Base-by-base conservation (phyloP, 768 basidiomycete genomes). In the Mycena latifolia region DNA sequence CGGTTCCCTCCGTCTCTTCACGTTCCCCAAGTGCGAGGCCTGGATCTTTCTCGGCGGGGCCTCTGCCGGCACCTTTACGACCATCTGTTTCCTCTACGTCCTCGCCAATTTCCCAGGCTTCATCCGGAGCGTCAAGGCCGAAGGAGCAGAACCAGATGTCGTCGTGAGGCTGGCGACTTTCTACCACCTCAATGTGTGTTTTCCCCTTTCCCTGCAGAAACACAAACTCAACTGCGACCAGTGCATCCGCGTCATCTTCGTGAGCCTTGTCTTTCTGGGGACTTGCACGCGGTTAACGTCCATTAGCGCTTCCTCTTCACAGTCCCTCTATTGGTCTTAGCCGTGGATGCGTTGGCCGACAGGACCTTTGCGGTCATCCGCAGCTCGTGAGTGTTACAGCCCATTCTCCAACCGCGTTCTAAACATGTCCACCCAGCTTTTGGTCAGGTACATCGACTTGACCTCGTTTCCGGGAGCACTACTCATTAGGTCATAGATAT, bases 21-120 rank as follows among this genome's bases (percentile, higher is more conserved):
- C 46, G 58, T 29, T 53, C 27, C 20, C 27, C n/a, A 63, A 94
- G 92, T 86, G 85, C 70, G 82, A 88, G 53, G 88, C 89, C 3
- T 94, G 88, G 84, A 91, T 92, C n/a, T 89, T 93, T 69, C 79
- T 94, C 2, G 84, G 87, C 24, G 93, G 94, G 15, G 84, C 91
- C 0, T 79, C 84, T 15, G 88, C 88, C 1, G 89, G 90, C 18
- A 89, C 88, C 2, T 77, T 80, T 2, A 94, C 91, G 14, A 92
- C 91, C 0, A 31, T 93, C 25, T 83, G 80, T 55, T 94, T 93
- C 72, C 78, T 94, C 61, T 91, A 88, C 67, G 90, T 94, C 25
- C 85, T 94, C 20, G 82, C 80, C 54, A 84, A 85, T 0, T 94
- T 94, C 73, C 92, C 93, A 3, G 70, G 72, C 5, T 94, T 95